These are phyloP conservation scores for Penicillium sp. DNA, from an alignment of 2,329 filamentous ascomycete species.

Conservation along the genomic window DNA sequence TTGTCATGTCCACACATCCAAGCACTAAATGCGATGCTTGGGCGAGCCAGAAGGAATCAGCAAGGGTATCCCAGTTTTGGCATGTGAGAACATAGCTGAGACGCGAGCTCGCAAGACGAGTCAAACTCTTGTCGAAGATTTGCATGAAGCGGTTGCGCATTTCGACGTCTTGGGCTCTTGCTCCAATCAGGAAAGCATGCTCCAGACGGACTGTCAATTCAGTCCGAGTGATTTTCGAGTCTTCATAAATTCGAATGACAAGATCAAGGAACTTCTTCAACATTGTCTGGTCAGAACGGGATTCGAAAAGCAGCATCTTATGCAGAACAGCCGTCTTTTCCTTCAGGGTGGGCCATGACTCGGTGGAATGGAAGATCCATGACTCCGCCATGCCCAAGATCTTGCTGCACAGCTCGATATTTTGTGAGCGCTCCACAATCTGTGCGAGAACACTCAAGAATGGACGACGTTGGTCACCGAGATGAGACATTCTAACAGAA, in stretches of 20 bases:
- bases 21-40: conserved; percentile 93
- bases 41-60: conserved; percentile 93
- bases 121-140: conserved; percentile 92
- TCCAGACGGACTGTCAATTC: conserved; percentile 97
- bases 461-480: conserved; percentile 85
- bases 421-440: conserved; percentile 90
- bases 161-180: conserved; percentile 85
- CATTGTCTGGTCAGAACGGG: conserved; percentile 75
- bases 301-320: conserved; percentile 97
- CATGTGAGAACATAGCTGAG: conserved; percentile 84
- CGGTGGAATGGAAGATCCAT: conserved; percentile 94
- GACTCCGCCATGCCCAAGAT: conserved; percentile 89
- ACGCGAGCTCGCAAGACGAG: conserved; percentile 84
- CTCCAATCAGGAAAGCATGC: conserved; percentile 95
- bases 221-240: conserved; percentile 89
- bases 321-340: conserved; percentile 99
- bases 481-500: conserved; percentile 83
- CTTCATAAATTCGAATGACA: conserved; percentile 96
- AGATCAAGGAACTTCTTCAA: conserved; percentile 91
- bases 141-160: conserved; percentile 97
- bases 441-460: conserved; percentile 95
- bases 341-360: conserved; percentile 94
- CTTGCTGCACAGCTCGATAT: conserved; percentile 82
- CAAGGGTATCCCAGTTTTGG: conserved; percentile 95
- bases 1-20: conserved; percentile 82